Evolutionary conservation across 108 stramenopile genomes (phyloP).

Genomic region (Mayamaea pseudoterrestris): DNA sequence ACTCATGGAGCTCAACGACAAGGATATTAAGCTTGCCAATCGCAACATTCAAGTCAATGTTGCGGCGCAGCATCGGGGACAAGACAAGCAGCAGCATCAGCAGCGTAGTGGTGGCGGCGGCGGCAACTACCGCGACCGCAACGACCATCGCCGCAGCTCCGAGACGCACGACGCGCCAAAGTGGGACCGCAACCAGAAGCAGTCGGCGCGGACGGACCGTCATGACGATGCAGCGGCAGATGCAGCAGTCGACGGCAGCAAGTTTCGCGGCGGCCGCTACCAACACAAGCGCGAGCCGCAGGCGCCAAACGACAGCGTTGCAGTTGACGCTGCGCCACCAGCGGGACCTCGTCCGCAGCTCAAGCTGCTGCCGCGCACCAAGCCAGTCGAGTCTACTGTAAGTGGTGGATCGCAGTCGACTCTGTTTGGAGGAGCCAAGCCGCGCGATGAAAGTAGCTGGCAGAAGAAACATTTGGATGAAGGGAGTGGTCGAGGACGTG

Average conservation of each 20-base stretch:
- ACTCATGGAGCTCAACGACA: constrained; percentile 24
- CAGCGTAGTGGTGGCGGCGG: constrained; percentile 8
- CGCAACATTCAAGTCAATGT: constrained; percentile 60
- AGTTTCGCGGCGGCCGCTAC: constrained; percentile 35
- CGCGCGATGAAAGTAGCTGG: constrained; percentile 4
- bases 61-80: constrained; percentile 15
- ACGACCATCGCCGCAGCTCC: constrained; percentile 4
- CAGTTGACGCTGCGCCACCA: constrained; percentile 10
- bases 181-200: too few relatives aligned
- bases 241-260: constrained; percentile 26
- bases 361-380: constrained; percentile 52
- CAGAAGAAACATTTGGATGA: background rate
- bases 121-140: constrained; percentile 6
- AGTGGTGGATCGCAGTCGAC: background rate
- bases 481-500: constrained; percentile 8
- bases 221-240: too few relatives aligned
- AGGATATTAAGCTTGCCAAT: constrained; percentile 21
- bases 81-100: too few relatives aligned
- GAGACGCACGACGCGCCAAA: too few relatives aligned
- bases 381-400: constrained; percentile 25
- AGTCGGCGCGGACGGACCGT: background rate
- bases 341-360: constrained; percentile 37
- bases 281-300: constrained; percentile 1
- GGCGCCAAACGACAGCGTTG: background rate
- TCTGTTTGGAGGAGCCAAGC: constrained; percentile 1